Evolutionary conservation across 2,329 filamentous ascomycete species (phyloP), one percentile per base, ranked within the genome.

Genomic region (Colletotrichum australisinense): DNA sequence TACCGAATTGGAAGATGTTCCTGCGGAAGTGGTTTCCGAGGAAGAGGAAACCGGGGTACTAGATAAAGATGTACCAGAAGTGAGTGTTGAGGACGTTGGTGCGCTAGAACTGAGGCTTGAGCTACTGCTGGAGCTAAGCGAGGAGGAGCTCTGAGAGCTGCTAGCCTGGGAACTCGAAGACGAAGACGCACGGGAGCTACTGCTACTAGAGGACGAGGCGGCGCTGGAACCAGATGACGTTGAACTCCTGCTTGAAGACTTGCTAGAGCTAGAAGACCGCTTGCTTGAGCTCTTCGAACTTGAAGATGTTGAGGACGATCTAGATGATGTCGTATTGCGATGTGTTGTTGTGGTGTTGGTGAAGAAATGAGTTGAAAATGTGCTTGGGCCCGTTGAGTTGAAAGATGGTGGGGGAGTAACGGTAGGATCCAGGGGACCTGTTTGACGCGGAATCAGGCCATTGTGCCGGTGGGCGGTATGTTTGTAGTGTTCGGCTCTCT

Each of bases 331-430:
- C 3, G 30, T 69, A 49, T 69, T 69, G 2, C 46, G 22, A 9
- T 69, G 52, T 1, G 11, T 56, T 1, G 24, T 63, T 19, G 67
- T 63, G 26, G 58, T 56, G n/a, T 56, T 56, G 52, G 46, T 63
- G 30, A 30, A 46, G 0, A 63, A 3, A 14, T 35, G 35, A 16
- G 67, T 63, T 14, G 52, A 63, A 38, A 69, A 69, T 4, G 67
- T 63, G 24, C 49, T 69, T 1, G 58, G 67, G 1, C 58, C 49
- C 24, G 67, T 69, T 1, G 67, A 53, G 67, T 69, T 57, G 12
- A 63, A 63, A 3, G 35, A 26, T 4, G 67, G 58, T 3, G 67
- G 49, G 8, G 49, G 32, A 4, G 58, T 69, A 4, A 69, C 26
- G 2, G 59, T 42, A 3, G 67, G 67, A 19, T 52, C 22, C 4